Percentiles rank a stretch among this genome's conserved stretches.
Evolutionary conservation across 345 rosid species (phyloP).

Genomic region (Arabidopsis thaliana): TAIR10.1 NC_003075.7:17627001-17627500

Average conservation of each 20-base stretch:
- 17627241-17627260: conserved; percentile 97
- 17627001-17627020: conserved; percentile 95
- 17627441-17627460: background rate
- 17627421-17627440: background rate
- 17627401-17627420: background rate
- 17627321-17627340: conserved; percentile 95
- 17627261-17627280: conserved; percentile 94
- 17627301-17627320: conserved; percentile 94
- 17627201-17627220: conserved; percentile 97
- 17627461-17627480: background rate
- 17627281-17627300: conserved; percentile 94
- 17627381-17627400: background rate
- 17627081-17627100: background rate
- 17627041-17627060: conserved; percentile 65
- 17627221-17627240: conserved; percentile 85
- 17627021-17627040: conserved; percentile 93
- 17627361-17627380: conserved; percentile 15
- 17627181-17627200: conserved; percentile 93
- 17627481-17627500: background rate
- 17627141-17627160: conserved; percentile 90
- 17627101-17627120: conserved; percentile 18
- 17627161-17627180: conserved; percentile 81
- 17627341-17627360: conserved; percentile 59
- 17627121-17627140: conserved; percentile 28
- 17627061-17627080: conserved; percentile 2